Conservation (phyloP, 768 basidiomycete species). For the Suillus bovinus region DNA sequence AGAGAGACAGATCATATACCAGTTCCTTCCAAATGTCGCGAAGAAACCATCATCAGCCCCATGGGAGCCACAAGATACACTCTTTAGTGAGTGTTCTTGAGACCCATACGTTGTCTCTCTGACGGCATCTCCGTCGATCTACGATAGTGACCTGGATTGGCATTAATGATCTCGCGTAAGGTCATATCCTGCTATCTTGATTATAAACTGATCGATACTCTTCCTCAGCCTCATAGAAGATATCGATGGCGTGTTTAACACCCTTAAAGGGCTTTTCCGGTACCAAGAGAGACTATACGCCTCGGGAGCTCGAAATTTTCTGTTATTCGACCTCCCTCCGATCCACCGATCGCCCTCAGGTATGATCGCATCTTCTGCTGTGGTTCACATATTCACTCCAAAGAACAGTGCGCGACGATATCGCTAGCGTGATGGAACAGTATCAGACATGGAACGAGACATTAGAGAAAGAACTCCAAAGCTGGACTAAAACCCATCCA, state of each 20-base stretch:
- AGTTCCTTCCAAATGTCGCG: slow-evolving; percentile 42
- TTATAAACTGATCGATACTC: background rate
- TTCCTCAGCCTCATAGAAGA: background rate
- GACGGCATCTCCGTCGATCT: background rate
- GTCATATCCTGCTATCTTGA: background rate
- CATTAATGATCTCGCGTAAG: slow-evolving; percentile 65
- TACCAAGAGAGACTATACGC: slow-evolving; percentile 51
- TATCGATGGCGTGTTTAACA: slow-evolving; percentile 18
- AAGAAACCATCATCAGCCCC: slow-evolving; percentile 37
- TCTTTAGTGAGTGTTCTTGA: slow-evolving; percentile 43
- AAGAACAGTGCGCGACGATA: background rate
- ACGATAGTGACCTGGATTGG: slow-evolving; percentile 61
- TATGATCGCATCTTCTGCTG: slow-evolving; percentile 19
- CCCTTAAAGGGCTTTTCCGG: slow-evolving; percentile 39
- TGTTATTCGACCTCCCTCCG: slow-evolving; percentile 62
- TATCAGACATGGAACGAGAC: slow-evolving; percentile 46
- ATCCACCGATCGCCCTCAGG: slow-evolving; percentile 45
- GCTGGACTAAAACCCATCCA: slow-evolving; percentile 41
- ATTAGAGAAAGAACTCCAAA: slow-evolving; percentile 32
- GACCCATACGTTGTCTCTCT: background rate
- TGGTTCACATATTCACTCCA: background rate
- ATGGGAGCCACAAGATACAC: slow-evolving; percentile 43
- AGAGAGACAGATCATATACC: slow-evolving; percentile 36
- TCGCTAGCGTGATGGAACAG: background rate
- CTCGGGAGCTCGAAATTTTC: slow-evolving; percentile 52